Evolutionary conservation across 108 stramenopile species (phyloP).

Genomic region (Asterionellopsis glacialis): DNA sequence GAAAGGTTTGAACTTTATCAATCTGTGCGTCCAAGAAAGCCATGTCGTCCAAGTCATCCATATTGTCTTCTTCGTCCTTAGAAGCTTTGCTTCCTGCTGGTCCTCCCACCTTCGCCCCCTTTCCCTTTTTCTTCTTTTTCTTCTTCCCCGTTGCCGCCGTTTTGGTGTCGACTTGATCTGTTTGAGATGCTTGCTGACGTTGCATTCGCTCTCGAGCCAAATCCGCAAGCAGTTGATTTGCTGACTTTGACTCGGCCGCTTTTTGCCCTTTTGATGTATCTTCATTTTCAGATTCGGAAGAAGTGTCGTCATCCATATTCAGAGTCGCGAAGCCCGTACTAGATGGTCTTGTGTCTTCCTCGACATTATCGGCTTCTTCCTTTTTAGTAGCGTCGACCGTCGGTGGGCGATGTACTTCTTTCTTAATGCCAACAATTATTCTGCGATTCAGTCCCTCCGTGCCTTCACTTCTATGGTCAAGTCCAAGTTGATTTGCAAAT

Average conservation of each 20-base stretch:
- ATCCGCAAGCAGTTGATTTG: conserved; percentile 35
- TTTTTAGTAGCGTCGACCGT: conserved; percentile 4
- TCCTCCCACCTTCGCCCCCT: conserved; percentile 49
- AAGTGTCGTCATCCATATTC: conserved; percentile 19
- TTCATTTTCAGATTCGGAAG: conserved; percentile 10
- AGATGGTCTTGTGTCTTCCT: conserved; percentile 1
- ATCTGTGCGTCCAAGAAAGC: conserved; percentile 83
- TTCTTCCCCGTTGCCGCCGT: conserved; percentile 10
- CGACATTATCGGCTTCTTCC: neutral
- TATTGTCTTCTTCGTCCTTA: conserved; percentile 10
- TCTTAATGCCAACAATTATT: conserved; percentile 35
- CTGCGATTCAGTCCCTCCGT: conserved; percentile 33
- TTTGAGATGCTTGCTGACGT: conserved; percentile 21
- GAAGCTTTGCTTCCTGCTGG: conserved; percentile 9
- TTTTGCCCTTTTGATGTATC: neutral
- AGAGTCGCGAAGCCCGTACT: conserved; percentile 12
- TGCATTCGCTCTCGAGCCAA: conserved; percentile 60
- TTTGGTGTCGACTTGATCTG: conserved; percentile 6
- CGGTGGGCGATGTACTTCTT: neutral
- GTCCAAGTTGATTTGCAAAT: conserved; percentile 51
- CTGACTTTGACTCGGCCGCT: neutral
- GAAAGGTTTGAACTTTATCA: conserved; percentile 67
- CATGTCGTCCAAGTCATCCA: conserved; percentile 77
- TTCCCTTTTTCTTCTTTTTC: conserved; percentile 37
- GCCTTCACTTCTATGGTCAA: conserved; percentile 48